These are phyloP conservation scores for Candida insectalens DNA, from an alignment of 805 yeast genomes.

Conservation along the genomic window DNA sequence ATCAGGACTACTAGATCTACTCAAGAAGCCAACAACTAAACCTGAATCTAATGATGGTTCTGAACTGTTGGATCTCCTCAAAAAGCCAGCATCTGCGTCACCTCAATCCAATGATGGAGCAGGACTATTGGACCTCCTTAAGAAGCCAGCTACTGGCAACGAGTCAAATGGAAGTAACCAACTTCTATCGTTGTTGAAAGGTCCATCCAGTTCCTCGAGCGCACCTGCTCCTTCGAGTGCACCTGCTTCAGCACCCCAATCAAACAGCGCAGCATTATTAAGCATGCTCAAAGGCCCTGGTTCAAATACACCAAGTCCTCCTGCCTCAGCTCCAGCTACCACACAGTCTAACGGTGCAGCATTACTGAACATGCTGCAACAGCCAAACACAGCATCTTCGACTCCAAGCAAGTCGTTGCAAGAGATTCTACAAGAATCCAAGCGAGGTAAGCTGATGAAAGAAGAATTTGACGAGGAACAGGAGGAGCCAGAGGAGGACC, in stretches of 20 bases:
- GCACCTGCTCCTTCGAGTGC: too few species aligned
- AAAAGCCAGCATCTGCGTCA: too few species aligned
- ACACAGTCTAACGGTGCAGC: too few species aligned
- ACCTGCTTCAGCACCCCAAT: too few species aligned
- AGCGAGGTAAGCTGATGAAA: neutral
- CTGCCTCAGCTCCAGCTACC: too few species aligned
- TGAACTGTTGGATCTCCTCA: neutral
- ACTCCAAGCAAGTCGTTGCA: neutral
- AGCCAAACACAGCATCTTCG: too few species aligned
- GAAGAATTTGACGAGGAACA: slow-evolving; percentile 5
- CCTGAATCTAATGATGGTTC: neutral
- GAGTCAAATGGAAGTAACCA: neutral
- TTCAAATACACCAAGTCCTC: too few species aligned
- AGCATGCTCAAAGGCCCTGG: too few species aligned
- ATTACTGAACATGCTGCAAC: too few species aligned
- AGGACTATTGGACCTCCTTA: slow-evolving; percentile 3
- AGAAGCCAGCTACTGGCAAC: slow-evolving; percentile 1
- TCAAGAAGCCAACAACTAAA: slow-evolving; percentile 3
- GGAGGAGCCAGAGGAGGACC: slow-evolving; percentile 12
- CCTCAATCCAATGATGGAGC: neutral
- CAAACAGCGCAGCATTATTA: too few species aligned
- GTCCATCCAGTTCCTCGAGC: too few species aligned
- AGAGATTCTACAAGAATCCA: neutral
- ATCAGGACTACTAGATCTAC: slow-evolving; percentile 1
- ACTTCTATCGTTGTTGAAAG: neutral